Evolutionary conservation across 257 asterid species (phyloP), one percentile per base, ranked within the genome.

Genomic region (Fraxinus excelsior): DNA sequence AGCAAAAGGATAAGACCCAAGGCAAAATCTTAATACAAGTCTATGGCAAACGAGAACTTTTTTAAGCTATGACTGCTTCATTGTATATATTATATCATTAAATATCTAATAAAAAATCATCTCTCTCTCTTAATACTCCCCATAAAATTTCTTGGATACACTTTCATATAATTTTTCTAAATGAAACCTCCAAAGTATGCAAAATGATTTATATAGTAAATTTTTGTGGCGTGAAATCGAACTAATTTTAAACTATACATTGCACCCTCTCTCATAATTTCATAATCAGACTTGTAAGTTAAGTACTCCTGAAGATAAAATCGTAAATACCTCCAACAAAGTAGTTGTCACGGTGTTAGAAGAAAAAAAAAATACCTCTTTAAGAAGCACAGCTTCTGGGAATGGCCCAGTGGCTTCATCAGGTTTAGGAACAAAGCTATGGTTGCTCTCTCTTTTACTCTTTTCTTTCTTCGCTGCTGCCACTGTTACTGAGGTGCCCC

Each of bases 341-440:
- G 56, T 46, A 46, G 56, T 46, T n/a, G 66, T 21, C 28, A 21
- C 2, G 28, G 28, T 58, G 25, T 7, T 21, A 58, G 65, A 51
- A 71, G 16, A 1, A 25, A 66, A 72, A 12, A 26, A 65, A 78
- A 26, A 73, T 23, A 90, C 98, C 97, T 90, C 85, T 89, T 80
- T 92, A 74, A 92, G 97, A 76, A 92, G 90, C 62, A 92, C 87
- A 34, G 93, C 89, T 90, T 94, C 98, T 7, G 98, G 98, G 56
- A 87, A 94, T 70, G 94, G 98, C 35, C 97, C 98, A 9, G 87
- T 94, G 42, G 93, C 86, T 86, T 94, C 98, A 84, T 92, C 91
- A n/a, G 96, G 94, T 84, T 84, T 86, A 19, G 92, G 78, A 42
- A 73, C 56, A 83, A 89, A 90, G 87, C 94, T 90, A 67, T 90